Evolutionary conservation across 257 asterid genomes (phyloP), one percentile per base, ranked within the genome.

Genomic region (Jacaranda mimosifolia): DNA sequence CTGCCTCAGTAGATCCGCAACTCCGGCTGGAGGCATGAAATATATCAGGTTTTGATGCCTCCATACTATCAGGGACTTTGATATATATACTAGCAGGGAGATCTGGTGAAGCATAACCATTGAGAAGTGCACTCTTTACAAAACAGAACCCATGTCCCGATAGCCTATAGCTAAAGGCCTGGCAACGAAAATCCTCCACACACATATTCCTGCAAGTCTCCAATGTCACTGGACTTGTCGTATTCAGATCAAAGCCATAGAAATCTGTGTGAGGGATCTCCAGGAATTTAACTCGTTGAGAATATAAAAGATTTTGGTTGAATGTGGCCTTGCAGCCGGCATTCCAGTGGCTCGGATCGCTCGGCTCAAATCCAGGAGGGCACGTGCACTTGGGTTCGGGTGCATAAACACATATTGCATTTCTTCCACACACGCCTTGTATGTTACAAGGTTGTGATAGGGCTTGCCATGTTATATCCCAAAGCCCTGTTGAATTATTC

Each of bases 381-480:
- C 96, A 90, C 0, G 87, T 79, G 69, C 97, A 92, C 36, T 17
- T 82, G 0, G 90, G 79, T 12, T 52, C 72, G 0, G 85, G 84
- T 12, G 80, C 65, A 38, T 86, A 90, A 46, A 81, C 89, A 56
- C 96, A 92, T 12, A 92, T 57, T 6, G 86, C 89, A 63, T 87
- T 87, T 75, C 85, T 85, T 53, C 97, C 97, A 32, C 97, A 92
- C n/a, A 91, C 43, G 5, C 93, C 93, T 18, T 71, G 85, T 4
- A 86, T 87, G 7, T 12, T 5, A 58, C 97, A 90, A 4, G 91
- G 86, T 43, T 89, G 86, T 38, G 63, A 63, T 17, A 92, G 26
- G 6, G 96, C 97, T 49, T 83, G 89, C 95, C 97, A 89, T 7
- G 95, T 78, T 9, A 82, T 68, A 12, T 70, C 71, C 97, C 97